Base-by-base conservation (phyloP, 345 rosid genomes). In the Clarkia xantiana region DNA sequence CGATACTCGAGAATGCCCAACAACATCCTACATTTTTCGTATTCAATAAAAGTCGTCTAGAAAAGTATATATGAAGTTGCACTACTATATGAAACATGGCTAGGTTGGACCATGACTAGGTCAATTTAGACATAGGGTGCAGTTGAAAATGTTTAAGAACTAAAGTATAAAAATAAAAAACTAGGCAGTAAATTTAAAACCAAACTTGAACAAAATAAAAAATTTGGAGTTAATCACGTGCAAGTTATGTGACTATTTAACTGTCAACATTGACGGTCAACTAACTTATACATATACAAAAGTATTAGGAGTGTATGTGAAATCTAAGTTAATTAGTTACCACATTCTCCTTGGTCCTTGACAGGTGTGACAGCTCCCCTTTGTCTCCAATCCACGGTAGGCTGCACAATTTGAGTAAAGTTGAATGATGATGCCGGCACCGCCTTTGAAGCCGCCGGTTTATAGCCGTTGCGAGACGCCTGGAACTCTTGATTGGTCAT, bases 1-100 rank as follows among this genome's bases (percentile, higher is more conserved):
- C 86, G 44, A 63, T 67, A 0, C 77, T 73, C 3, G 83, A 70
- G 62, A 78, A 82, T 40, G 90, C 85, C 85, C 81, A 82, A 47
- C 90, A 82, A 65, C 71, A 52, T 0, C 76, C 86, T 78, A 34
- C 16, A 13, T 29, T 9, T 22, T 18, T 18, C 10, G 42, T 12
- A 58, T n/a, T 8, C 3, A 17, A n/a, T n/a, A 11, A 7, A 3
- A 25, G 18, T 13, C 13, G 14, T 2, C 41, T 44, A 10, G 14
- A 10, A 41, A 18, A 1, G 0, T 20, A 2, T 11, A 18, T 3
- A 22, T 2, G 10, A 12, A 14, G 12, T 6, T 16, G 39, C 9
- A 7, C 6, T 22, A 9, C n/a, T n/a, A n/a, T n/a, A 5, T 14
- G 5, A 15, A 9, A 9, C 0, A 6, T 19, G 14, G 1, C n/a